Percentiles rank a stretch among this genome's conserved stretches.
Conservation (phyloP, 495 filamentous ascomycete genomes). For the Extremus antarcticus region DNA sequence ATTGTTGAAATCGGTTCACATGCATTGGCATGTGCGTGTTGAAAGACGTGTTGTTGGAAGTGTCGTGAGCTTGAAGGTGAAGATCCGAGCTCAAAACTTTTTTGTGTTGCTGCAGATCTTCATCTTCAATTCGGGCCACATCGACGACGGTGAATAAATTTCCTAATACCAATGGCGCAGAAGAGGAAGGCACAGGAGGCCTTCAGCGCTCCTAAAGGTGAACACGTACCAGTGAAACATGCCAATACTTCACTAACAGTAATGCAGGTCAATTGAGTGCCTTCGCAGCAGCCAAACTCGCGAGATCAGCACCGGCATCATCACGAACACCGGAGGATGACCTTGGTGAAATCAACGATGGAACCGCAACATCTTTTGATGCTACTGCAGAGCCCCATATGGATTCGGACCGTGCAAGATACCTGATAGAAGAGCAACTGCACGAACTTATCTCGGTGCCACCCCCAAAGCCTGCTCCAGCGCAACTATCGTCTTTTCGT, state of each 20-base stretch:
- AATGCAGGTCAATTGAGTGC: slow-evolving; percentile 17
- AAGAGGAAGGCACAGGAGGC: slow-evolving; percentile 18
- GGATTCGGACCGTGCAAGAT: neutral
- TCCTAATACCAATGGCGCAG: too few species aligned
- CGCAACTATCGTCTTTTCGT: neutral
- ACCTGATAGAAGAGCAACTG: neutral
- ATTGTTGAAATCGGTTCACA: too few species aligned
- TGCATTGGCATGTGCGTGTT: too few species aligned
- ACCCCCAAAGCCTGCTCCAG: neutral
- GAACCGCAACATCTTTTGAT: neutral
- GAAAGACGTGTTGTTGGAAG: too few species aligned
- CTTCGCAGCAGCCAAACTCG: slow-evolving; percentile 18
- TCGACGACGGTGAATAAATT: too few species aligned
- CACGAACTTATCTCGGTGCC: neutral
- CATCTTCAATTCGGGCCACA: neutral
- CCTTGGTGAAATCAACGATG: neutral
- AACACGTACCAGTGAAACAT: neutral
- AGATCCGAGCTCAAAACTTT: neutral
- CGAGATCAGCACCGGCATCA: slow-evolving; percentile 1
- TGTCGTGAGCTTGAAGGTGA: neutral
- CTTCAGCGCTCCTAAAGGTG: slow-evolving; percentile 10
- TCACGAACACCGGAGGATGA: neutral
- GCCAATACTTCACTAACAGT: neutral
- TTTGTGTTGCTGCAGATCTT: slow-evolving; percentile 3
- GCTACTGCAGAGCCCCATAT: neutral